Base-by-base conservation (phyloP, 1,139 yeast genomes). In the Candida sanyaensis region DNA sequence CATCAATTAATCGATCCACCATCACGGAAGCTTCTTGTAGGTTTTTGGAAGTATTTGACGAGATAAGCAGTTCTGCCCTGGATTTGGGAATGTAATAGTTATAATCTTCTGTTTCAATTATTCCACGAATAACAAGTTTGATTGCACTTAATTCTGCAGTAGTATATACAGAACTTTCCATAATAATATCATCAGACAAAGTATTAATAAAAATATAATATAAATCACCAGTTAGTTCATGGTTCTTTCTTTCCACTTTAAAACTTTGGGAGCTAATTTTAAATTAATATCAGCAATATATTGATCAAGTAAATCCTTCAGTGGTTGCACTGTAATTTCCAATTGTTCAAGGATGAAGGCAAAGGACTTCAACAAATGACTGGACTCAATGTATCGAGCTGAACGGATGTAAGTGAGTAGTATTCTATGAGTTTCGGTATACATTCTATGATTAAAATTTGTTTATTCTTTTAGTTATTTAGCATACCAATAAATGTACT, bases 71-170 rank as follows among this genome's bases (percentile, higher is more conserved):
- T 36, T 58, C 62, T 11, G 72, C 73, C 37, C 63, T 63, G 21
- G 61, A 65, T 37, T 59, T 53, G 8, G 69, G 69, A 4, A 72
- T 54, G 6, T 68, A 59, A 51, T 59, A 71, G 11, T 59, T 58
- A 37, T 56, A 63, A 28, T 53, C 59, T 7, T 56, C 51, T n/a
- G 65, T 55, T 27, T 65, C 60, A 33, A 82, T 64, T 2, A 79
- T 68, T 24, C 65, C 65, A 43, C 81, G 86, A 10, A 83, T 69
- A 13, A 81, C 57, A 30, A 62, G 62, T 53, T 81, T 81, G 37
- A 84, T 68, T 6, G 77, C 62, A 38, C 73, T 80, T 33, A 81
- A 70, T 51, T 82, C 86, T 13, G 68, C 65, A 8, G 77, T 69
- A 1, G 81, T 58, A 53, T 73, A 78, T 2, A 57, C 54, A 0